Evolutionary conservation across 768 basidiomycete species (phyloP), one percentile per base, ranked within the genome.

Genomic region (Cantharellus cinnabarinus): DNA sequence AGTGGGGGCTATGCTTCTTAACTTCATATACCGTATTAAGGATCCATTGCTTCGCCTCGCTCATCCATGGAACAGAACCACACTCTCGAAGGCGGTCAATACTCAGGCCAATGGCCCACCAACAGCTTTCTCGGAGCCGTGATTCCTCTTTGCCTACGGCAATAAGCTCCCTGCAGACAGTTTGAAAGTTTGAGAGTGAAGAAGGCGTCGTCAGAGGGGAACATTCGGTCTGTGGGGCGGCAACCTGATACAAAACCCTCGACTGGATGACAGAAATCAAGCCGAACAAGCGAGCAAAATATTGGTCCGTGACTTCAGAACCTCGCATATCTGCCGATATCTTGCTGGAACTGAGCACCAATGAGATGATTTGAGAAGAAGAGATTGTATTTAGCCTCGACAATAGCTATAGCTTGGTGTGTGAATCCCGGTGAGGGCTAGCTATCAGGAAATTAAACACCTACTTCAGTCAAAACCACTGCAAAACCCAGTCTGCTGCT

Each of bases 401-500:
- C 41, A 95, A 72, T 5, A 95, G 74, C 93, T 95, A 60, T 44
- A 10, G 29, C 61, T 42, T 14, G 14, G 35, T 50, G 34, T 14
- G 58, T 42, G 20, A 50, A 56, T 29, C 20, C 20, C 20, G 3
- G 35, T 44, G 56, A n/a, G 61, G 62, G 5, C 61, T 61, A 58
- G 10, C 10, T 29, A 48, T 48, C 44, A 48, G 44, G 44, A 10
- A 29, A 48, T 48, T 48, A 48, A 10, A 10, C 44, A 48, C 29
- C 10, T 10, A 94, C 93, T 76, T 95, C 93, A 0, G 94, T 90
- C 64, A 99, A 73, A 40, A 91, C 90, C 50, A 99, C 94, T 4
- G 91, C 89, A 68, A 97, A 99, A 15, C 94, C 94, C 42, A 97
- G 73, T 63, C 94, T 73, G 69, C 90, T 94, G 68, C 88, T 89